Percentiles rank a stretch among this genome's conserved stretches.
phyloP scores from a whole-genome alignment of 768 basidiomycete genomes.

The Pleurotus eryngii region DNA sequence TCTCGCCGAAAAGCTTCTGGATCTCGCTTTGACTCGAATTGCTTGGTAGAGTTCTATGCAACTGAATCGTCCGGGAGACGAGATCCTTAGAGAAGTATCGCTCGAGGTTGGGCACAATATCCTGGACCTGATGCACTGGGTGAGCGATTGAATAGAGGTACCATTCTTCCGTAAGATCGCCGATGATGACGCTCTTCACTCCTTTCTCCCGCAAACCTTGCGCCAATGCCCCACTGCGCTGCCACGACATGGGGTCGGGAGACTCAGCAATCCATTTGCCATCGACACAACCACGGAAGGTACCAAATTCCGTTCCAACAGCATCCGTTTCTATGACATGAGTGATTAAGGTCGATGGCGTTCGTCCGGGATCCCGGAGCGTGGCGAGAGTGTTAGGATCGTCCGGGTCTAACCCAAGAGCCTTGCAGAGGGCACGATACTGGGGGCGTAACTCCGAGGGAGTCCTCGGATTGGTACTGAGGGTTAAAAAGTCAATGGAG shows the following conservation, averaged over 20 bases:
- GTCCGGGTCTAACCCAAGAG: slow-evolving; percentile 52
- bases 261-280: slow-evolving; percentile 51
- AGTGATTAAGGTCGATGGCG: slow-evolving; percentile 50
- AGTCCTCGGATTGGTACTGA: slow-evolving; percentile 56
- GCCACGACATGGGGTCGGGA: slow-evolving; percentile 66
- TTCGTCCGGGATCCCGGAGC: slow-evolving; percentile 45
- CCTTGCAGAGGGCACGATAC: slow-evolving; percentile 58
- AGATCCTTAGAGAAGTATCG: slow-evolving; percentile 57
- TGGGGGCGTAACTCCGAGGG: slow-evolving; percentile 56
- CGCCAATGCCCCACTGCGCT: slow-evolving; percentile 59
- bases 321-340: slow-evolving; percentile 55
- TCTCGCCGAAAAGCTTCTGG: slow-evolving; percentile 50
- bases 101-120: slow-evolving; percentile 55
- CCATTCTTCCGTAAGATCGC: slow-evolving; percentile 75
- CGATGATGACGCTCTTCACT: slow-evolving; percentile 58
- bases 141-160: slow-evolving; percentile 73
- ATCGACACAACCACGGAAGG: slow-evolving; percentile 67
- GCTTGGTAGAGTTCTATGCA: slow-evolving; percentile 39
- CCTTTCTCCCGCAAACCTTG: slow-evolving; percentile 52
- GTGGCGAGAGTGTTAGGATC: slow-evolving; percentile 44
- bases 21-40: slow-evolving; percentile 41
- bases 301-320: slow-evolving; percentile 51
- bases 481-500: not conserved
- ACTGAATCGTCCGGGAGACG: slow-evolving; percentile 39
- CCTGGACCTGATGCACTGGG: slow-evolving; percentile 43